These are phyloP conservation scores for Fomitiporia mediterranea DNA, from an alignment of 1,284 basidiomycete genomes.

Conservation along the genomic window DNA sequence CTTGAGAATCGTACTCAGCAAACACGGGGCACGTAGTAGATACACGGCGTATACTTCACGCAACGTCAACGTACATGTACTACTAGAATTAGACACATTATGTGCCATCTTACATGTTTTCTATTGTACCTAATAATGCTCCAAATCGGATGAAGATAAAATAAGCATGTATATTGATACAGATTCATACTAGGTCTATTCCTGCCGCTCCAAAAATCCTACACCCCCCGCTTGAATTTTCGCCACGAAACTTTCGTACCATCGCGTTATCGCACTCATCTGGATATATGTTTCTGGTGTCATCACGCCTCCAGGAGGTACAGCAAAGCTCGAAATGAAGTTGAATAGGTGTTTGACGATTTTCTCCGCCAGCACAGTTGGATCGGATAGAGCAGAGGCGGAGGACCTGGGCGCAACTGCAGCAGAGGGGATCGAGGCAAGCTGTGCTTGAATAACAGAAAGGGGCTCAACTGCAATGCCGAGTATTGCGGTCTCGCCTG, in stretches of 20 bases:
- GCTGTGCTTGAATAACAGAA: conserved; percentile 48
- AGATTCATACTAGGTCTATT: too few species aligned
- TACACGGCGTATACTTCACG: too few species aligned
- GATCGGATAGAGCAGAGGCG: conserved; percentile 29
- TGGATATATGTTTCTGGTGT: conserved; percentile 66
- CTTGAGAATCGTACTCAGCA: too few species aligned
- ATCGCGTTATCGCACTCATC: conserved; percentile 70
- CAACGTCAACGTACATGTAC: too few species aligned
- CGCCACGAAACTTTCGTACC: conserved; percentile 77
- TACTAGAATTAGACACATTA: too few species aligned
- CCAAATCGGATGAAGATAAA: too few species aligned
- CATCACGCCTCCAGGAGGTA: conserved; percentile 40
- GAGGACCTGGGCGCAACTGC: conserved; percentile 26
- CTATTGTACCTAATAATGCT: too few species aligned
- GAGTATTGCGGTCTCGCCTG: conserved; percentile 59
- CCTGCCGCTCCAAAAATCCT: conserved; percentile 70
- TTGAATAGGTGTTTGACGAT: conserved; percentile 79
- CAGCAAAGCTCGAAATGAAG: conserved; percentile 74
- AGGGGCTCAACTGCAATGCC: conserved; percentile 72
- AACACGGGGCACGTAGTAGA: too few species aligned
- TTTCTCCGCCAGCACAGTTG: conserved; percentile 50
- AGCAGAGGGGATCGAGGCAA: conserved; percentile 42
- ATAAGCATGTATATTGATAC: too few species aligned
- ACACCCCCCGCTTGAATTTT: conserved; percentile 70
- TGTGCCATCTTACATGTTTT: too few species aligned